A percentile compares a stretch with the other conserved stretches of the same genome.
phyloP scores from a whole-genome alignment of 108 stramenopile species.

The Bacterosira constricta region DNA sequence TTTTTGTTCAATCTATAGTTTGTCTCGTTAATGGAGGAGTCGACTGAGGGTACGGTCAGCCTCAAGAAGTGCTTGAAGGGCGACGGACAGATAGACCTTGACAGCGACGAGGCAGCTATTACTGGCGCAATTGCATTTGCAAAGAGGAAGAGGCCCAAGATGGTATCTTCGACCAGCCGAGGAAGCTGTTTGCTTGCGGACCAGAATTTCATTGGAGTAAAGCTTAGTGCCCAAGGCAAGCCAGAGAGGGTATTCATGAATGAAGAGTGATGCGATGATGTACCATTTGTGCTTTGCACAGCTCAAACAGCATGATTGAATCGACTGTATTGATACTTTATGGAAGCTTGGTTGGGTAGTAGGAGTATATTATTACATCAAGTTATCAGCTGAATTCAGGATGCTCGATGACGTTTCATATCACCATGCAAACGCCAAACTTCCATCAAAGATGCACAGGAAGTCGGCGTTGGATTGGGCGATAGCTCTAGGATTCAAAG shows the following conservation, averaged over 20 bases:
- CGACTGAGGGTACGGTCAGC: constrained; percentile 61
- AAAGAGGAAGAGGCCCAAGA: constrained; percentile 27
- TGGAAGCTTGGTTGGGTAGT: no score
- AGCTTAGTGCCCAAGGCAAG: constrained; percentile 34
- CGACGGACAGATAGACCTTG: constrained; percentile 78
- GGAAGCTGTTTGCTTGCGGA: constrained; percentile 16
- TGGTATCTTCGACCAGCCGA: constrained; percentile 3
- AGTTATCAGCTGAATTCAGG: no score
- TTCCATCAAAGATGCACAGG: no score
- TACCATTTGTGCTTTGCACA: neutral
- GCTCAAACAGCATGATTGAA: neutral
- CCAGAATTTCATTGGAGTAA: constrained; percentile 40
- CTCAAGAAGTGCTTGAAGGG: constrained; percentile 70
- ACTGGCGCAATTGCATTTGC: constrained; percentile 53
- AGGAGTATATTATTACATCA: no score
- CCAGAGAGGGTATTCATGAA: constrained; percentile 33
- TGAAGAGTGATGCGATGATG: constrained; percentile 25
- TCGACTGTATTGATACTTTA: neutral
- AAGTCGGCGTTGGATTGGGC: no score
- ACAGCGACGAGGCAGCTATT: constrained; percentile 67
- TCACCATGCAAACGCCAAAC: no score
- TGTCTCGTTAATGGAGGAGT: constrained; percentile 52
- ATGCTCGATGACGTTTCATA: no score
- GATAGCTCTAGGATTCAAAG: no score
- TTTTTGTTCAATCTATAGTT: neutral